Conservation (phyloP, 2,329 filamentous ascomycete species). For the Paraphaeosphaeria sporulosa region DNA sequence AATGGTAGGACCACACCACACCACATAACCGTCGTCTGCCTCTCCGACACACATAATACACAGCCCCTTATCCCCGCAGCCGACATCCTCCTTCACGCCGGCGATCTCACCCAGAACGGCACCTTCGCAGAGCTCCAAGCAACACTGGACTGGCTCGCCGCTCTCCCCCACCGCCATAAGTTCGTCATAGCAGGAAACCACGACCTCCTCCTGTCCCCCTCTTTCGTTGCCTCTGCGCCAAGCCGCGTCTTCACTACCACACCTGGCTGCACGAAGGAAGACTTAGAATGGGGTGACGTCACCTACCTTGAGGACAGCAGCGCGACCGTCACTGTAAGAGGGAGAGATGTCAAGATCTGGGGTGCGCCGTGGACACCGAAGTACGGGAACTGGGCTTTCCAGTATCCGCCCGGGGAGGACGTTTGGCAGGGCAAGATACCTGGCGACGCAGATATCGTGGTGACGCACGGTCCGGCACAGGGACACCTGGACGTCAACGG, state of each 20-base stretch:
- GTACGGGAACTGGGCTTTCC: conserved; percentile 79
- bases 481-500: conserved; percentile 68
- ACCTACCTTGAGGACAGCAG: conserved; percentile 75
- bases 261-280: conserved; percentile 24
- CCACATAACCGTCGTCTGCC: conserved; percentile 77
- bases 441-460: conserved; percentile 72
- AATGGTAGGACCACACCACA: too few relatives aligned
- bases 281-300: conserved; percentile 70
- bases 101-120: conserved; percentile 79
- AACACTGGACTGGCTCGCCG: conserved; percentile 79
- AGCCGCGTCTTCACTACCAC: conserved; percentile 54
- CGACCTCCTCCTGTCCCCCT: conserved; percentile 55
- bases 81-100: conserved; percentile 86
- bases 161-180: conserved; percentile 77
- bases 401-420: conserved; percentile 66
- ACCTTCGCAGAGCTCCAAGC: conserved; percentile 74
- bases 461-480: conserved; percentile 81
- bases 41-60: conserved; percentile 82
- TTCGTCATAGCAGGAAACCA: conserved; percentile 86
- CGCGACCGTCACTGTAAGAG: conserved; percentile 57
- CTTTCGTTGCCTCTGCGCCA: conserved; percentile 19
- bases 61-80: conserved; percentile 66
- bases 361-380: conserved; percentile 78
- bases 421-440: conserved; percentile 75
- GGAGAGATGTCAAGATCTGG: conserved; percentile 70